phyloP scores from a whole-genome alignment of 78 protist genomes.

The Dictyostelium intermedium region DNA sequence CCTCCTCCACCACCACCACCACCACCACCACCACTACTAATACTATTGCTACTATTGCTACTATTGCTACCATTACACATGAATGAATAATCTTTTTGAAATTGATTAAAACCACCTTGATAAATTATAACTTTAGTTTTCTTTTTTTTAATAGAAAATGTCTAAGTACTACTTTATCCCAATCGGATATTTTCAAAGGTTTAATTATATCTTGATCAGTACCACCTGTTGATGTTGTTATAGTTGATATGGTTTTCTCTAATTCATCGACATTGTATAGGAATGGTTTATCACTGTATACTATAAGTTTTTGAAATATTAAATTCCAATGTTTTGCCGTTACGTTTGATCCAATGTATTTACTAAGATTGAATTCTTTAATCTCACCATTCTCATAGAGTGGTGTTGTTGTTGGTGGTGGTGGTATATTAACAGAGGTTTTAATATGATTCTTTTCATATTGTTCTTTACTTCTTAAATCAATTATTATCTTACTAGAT shows the following conservation, averaged over 20 bases:
- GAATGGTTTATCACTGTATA: constrained; percentile 16
- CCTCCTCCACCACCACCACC: neutral
- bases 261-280: neutral
- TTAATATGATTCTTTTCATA: neutral
- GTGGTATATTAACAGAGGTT: constrained; percentile 31
- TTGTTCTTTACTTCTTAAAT: constrained; percentile 28
- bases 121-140: constrained; percentile 2
- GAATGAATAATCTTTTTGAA: constrained; percentile 29
- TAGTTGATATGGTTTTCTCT: neutral
- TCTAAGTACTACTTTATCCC: constrained; percentile 5
- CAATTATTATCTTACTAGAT: constrained; percentile 38
- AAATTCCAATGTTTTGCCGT: constrained; percentile 41
- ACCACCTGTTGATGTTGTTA: neutral
- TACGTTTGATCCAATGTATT: neutral
- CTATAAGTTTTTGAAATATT: neutral
- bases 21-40: neutral
- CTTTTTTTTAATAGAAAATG: neutral
- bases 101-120: constrained; percentile 25
- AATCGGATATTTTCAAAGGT: neutral
- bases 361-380: constrained; percentile 20
- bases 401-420: neutral
- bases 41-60: neutral
- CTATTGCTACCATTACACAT: neutral
- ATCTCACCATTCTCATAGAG: neutral
- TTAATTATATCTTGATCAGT: neutral